Conservation (phyloP, 805 yeast genomes). For the Suhomyces vadensis region DNA sequence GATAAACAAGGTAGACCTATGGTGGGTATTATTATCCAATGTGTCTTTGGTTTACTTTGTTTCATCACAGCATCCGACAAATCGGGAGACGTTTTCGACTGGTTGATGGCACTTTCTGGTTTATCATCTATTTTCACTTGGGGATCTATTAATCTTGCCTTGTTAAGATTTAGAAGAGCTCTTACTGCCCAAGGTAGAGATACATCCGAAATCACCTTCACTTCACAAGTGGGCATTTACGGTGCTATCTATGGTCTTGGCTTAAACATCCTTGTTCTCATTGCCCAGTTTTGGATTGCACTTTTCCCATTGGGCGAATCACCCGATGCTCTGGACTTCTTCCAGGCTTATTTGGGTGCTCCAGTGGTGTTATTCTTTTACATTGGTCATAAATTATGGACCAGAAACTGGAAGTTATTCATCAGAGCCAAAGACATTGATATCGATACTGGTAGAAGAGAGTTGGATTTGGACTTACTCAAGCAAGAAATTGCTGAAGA, state of each 20-base stretch:
- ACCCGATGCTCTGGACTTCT: constrained; percentile 39
- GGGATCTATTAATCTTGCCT: constrained; percentile 71
- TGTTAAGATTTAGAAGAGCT: constrained; percentile 63
- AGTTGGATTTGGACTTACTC: constrained; percentile 55
- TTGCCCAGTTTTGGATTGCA: constrained; percentile 47
- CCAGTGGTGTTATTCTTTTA: constrained; percentile 46
- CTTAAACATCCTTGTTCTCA: constrained; percentile 36
- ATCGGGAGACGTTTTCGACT: constrained; percentile 61
- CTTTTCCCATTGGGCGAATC: constrained; percentile 39
- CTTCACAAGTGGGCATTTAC: constrained; percentile 37
- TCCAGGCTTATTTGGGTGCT: constrained; percentile 48
- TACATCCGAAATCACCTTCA: constrained; percentile 37
- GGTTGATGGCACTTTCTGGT: constrained; percentile 79
- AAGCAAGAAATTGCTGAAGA: constrained; percentile 61
- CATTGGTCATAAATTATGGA: constrained; percentile 48
- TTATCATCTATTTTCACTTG: constrained; percentile 77
- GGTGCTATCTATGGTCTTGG: constrained; percentile 38
- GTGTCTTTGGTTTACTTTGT: constrained; percentile 57
- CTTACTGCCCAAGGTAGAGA: constrained; percentile 51
- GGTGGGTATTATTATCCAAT: constrained; percentile 58
- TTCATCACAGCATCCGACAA: constrained; percentile 62
- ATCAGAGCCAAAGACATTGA: constrained; percentile 53
- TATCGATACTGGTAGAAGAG: constrained; percentile 64
- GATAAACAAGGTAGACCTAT: constrained; percentile 81
- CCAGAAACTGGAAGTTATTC: constrained; percentile 46